Conservation (phyloP, 306 rosid species). For the Clitoria ternatea region DNA sequence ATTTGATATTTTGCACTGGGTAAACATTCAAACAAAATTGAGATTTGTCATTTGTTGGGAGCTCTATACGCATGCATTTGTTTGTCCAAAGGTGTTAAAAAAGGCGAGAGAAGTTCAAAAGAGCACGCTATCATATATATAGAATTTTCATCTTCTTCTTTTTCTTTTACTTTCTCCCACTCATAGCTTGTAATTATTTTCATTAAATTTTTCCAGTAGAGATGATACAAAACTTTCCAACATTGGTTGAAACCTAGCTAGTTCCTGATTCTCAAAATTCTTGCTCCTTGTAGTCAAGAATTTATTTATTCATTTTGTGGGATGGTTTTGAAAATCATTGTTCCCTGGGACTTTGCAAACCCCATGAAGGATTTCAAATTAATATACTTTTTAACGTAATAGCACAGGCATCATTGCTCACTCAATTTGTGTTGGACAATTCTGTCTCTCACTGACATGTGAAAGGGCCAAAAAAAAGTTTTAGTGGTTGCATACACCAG, state of each 20-base stretch:
- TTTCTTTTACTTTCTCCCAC: neutral
- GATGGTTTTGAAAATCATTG: constrained; percentile 20
- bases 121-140: neutral
- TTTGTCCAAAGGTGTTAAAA: neutral
- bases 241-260: neutral
- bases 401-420: constrained; percentile 17
- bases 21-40: too few relatives aligned
- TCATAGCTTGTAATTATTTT: neutral
- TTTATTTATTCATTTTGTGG: constrained; percentile 11
- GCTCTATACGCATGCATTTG: neutral
- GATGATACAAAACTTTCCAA: constrained; percentile 1
- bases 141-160: too few relatives aligned
- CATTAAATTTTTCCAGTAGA: neutral
- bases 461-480: neutral
- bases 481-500: constrained; percentile 32
- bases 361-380: neutral
- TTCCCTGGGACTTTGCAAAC: neutral
- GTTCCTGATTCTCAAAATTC: neutral
- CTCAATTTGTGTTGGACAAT: constrained; percentile 3
- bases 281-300: neutral
- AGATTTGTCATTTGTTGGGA: neutral
- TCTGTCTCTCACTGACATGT: constrained; percentile 20
- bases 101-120: neutral
- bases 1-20: too few relatives aligned
- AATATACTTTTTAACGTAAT: constrained; percentile 18